Evolutionary conservation across 768 basidiomycete species (phyloP).

Genomic region (Xanthoconium stramineum): DNA sequence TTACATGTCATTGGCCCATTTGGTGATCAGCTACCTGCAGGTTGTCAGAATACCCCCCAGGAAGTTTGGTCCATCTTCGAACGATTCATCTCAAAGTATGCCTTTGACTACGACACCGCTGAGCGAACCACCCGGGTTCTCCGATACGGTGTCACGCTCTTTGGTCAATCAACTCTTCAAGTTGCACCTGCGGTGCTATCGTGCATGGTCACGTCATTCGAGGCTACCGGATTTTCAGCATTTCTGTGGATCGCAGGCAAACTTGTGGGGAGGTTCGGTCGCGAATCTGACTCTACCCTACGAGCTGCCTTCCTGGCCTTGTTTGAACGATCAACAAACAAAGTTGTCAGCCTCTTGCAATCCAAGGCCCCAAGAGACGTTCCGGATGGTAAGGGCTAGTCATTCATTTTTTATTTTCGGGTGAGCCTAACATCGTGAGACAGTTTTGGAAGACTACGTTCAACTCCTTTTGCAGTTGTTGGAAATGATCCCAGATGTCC

Average conservation of each 20-base stretch:
- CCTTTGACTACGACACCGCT: slow-evolving; percentile 67
- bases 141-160: slow-evolving; percentile 80
- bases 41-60: slow-evolving; percentile 73
- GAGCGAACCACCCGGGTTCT: slow-evolving; percentile 85
- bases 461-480: slow-evolving; percentile 73
- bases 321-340: slow-evolving; percentile 75
- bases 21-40: slow-evolving; percentile 75
- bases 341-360: slow-evolving; percentile 65
- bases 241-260: slow-evolving; percentile 96
- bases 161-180: slow-evolving; percentile 60
- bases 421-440: slow-evolving; percentile 1
- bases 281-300: slow-evolving; percentile 55
- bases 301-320: slow-evolving; percentile 56
- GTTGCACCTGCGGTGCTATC: slow-evolving; percentile 69
- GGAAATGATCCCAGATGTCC: slow-evolving; percentile 65
- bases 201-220: slow-evolving; percentile 77
- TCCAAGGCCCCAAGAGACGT: slow-evolving; percentile 67
- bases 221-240: slow-evolving; percentile 74
- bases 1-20: slow-evolving; percentile 77
- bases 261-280: slow-evolving; percentile 71
- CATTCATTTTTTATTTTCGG: neutral
- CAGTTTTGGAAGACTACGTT: slow-evolving; percentile 93
- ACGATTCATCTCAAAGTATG: slow-evolving; percentile 72
- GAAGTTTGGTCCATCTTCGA: slow-evolving; percentile 88
- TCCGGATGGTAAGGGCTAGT: slow-evolving; percentile 77